phyloP scores from a whole-genome alignment of 768 basidiomycete genomes.

The Lyophyllum shimeji region DNA sequence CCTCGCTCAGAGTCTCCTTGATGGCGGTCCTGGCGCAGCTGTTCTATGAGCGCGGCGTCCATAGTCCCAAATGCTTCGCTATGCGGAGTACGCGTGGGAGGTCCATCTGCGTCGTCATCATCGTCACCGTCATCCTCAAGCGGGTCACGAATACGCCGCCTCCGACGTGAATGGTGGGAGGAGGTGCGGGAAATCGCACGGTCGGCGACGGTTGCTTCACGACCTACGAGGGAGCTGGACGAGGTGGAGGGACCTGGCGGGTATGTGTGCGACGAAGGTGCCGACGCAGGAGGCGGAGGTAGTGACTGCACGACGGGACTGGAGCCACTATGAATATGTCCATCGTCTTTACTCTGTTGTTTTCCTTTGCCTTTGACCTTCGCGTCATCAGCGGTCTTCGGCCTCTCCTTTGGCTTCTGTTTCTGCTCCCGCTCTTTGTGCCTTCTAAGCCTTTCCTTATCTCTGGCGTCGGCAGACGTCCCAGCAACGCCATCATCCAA shows the following conservation, averaged over 20 bases:
- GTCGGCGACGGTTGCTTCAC: slow-evolving; percentile 4
- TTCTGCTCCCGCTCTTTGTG: slow-evolving; percentile 22
- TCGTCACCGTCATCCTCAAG: slow-evolving; percentile 28
- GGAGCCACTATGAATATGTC: slow-evolving; percentile 18
- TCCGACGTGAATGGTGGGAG: slow-evolving; percentile 20
- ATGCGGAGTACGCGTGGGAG: slow-evolving; percentile 55
- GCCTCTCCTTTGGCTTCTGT: slow-evolving; percentile 24
- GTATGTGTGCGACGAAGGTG: slow-evolving; percentile 21
- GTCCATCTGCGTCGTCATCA: slow-evolving; percentile 30
- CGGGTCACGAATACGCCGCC: slow-evolving; percentile 29
- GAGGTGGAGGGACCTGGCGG: slow-evolving; percentile 12
- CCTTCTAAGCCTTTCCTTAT: slow-evolving; percentile 29
- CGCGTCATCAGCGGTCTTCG: slow-evolving; percentile 25
- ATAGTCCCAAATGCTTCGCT: slow-evolving; percentile 61
- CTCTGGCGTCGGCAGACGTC: slow-evolving; percentile 22
- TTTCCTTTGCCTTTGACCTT: slow-evolving; percentile 23
- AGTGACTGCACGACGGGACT: slow-evolving; percentile 7
- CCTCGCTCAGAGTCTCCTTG: slow-evolving; percentile 21
- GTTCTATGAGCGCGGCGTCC: slow-evolving; percentile 53
- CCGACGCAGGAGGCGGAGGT: slow-evolving; percentile 21
- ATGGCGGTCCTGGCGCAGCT: slow-evolving; percentile 30
- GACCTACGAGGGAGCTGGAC: slow-evolving; percentile 1
- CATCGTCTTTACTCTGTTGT: slow-evolving; percentile 23
- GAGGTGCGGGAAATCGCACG: slow-evolving; percentile 17
- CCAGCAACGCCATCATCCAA: slow-evolving; percentile 46